Evolutionary conservation across 176 grass and related monocot species (phyloP).

Genomic region (Triticum urartu): DNA sequence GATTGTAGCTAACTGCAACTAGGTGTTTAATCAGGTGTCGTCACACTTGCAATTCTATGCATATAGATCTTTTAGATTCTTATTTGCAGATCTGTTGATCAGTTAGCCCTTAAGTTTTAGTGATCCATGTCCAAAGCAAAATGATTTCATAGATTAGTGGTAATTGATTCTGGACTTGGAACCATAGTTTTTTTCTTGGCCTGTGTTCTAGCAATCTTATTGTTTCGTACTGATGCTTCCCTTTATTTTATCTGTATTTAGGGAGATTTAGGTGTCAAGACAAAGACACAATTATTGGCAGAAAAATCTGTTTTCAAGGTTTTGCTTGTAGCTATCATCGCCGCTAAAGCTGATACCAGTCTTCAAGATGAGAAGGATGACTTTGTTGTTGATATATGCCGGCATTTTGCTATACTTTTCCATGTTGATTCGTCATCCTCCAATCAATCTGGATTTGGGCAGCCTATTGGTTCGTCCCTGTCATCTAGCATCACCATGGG

Average conservation of each 20-base stretch:
- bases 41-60: neutral
- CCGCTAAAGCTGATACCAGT: constrained; percentile 66
- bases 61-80: constrained; percentile 8
- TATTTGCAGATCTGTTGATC: neutral
- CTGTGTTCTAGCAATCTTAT: constrained; percentile 12
- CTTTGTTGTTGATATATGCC: constrained; percentile 82
- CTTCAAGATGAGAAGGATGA: constrained; percentile 86
- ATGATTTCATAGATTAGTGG: constrained; percentile 15
- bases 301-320: constrained; percentile 97
- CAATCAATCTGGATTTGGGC: constrained; percentile 53
- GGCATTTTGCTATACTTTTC: constrained; percentile 98
- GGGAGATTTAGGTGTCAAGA: constrained; percentile 99
- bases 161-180: constrained; percentile 14
- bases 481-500: constrained; percentile 51
- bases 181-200: neutral
- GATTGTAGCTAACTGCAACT: constrained; percentile 10
- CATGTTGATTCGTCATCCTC: constrained; percentile 71
- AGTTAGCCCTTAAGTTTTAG: neutral
- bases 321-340: constrained; percentile 72
- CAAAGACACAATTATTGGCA: constrained; percentile 95
- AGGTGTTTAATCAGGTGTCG: constrained; percentile 5
- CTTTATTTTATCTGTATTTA: constrained; percentile 31
- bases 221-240: neutral
- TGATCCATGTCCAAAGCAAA: constrained; percentile 7
- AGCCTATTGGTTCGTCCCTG: constrained; percentile 51